Evolutionary conservation across 805 yeast species (phyloP).

Genomic region (Candida peoriensis): DNA sequence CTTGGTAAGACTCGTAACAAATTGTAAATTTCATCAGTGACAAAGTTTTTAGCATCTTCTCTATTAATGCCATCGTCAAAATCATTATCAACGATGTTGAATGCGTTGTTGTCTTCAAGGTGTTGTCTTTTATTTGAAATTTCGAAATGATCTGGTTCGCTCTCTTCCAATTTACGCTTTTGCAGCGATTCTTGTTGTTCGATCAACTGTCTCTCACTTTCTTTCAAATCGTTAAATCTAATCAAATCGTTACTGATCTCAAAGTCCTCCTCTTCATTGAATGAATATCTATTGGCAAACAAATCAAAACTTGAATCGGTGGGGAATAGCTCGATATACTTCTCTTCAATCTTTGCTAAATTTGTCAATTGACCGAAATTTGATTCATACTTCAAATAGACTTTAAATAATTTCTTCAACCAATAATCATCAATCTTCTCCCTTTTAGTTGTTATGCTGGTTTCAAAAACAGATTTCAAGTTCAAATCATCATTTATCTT

Average conservation of each 20-base stretch:
- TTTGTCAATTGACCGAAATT: constrained; percentile 66
- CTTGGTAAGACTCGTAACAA: constrained; percentile 53
- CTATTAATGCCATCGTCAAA: constrained; percentile 5
- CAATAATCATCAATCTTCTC: constrained; percentile 26
- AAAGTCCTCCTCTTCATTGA: constrained; percentile 22
- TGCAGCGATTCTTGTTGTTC: background rate
- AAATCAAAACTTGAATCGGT: constrained; percentile 36
- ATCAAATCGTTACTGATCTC: constrained; percentile 19
- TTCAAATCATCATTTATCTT: constrained; percentile 60
- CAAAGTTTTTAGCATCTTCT: constrained; percentile 13
- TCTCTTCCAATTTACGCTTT: constrained; percentile 21
- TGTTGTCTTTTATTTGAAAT: background rate
- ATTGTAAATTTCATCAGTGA: constrained; percentile 40
- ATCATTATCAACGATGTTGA: constrained; percentile 4
- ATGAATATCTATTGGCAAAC: constrained; percentile 33
- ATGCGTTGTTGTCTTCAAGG: constrained; percentile 1
- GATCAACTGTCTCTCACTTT: too few relatives aligned
- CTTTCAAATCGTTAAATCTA: constrained; percentile 24
- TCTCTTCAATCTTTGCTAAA: constrained; percentile 57
- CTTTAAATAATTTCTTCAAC: constrained; percentile 44
- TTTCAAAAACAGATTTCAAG: constrained; percentile 79
- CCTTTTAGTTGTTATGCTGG: constrained; percentile 49
- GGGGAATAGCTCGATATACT: constrained; percentile 65
- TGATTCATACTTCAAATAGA: constrained; percentile 64
- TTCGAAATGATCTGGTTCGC: constrained; percentile 1